Evolutionary conservation across 2,329 filamentous ascomycete species (phyloP).

Genomic region (Sphaerulina vaccinii): DNA sequence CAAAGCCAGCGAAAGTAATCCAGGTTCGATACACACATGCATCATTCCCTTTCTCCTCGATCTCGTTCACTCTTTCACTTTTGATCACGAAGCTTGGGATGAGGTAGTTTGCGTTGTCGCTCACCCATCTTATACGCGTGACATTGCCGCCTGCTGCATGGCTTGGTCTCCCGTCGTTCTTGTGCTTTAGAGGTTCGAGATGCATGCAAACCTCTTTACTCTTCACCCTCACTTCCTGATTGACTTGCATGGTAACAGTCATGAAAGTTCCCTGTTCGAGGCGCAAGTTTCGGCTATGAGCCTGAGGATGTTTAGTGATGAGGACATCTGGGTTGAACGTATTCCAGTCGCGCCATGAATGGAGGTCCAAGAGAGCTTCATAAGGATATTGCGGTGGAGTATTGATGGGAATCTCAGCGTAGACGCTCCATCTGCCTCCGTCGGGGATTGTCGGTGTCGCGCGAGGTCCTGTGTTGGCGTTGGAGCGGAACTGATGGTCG

Average conservation of each 20-base stretch:
- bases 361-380: constrained; percentile 45
- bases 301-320: constrained; percentile 44
- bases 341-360: constrained; percentile 51
- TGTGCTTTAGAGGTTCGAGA: constrained; percentile 34
- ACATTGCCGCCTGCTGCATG: constrained; percentile 27
- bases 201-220: constrained; percentile 40
- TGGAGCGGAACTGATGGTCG: constrained; percentile 32
- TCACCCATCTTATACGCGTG: constrained; percentile 34
- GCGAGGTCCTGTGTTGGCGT: constrained; percentile 30
- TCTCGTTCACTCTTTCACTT: constrained; percentile 50
- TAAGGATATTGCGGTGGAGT: constrained; percentile 46
- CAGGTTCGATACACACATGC: constrained; percentile 43
- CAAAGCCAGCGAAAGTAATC: constrained; percentile 46
- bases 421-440: constrained; percentile 37
- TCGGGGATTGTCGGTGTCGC: constrained; percentile 32
- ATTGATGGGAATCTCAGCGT: constrained; percentile 39
- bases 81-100: constrained; percentile 39
- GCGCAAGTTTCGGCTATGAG: constrained; percentile 21
- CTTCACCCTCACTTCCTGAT: constrained; percentile 23
- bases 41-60: constrained; percentile 40
- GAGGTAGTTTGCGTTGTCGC: constrained; percentile 33
- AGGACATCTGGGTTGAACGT: constrained; percentile 46
- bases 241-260: constrained; percentile 40
- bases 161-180: constrained; percentile 20
- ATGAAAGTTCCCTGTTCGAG: constrained; percentile 44